These are phyloP conservation scores for Leccinum olivaceopallidum DNA, from an alignment of 768 basidiomycete genomes.

Conservation along the genomic window DNA sequence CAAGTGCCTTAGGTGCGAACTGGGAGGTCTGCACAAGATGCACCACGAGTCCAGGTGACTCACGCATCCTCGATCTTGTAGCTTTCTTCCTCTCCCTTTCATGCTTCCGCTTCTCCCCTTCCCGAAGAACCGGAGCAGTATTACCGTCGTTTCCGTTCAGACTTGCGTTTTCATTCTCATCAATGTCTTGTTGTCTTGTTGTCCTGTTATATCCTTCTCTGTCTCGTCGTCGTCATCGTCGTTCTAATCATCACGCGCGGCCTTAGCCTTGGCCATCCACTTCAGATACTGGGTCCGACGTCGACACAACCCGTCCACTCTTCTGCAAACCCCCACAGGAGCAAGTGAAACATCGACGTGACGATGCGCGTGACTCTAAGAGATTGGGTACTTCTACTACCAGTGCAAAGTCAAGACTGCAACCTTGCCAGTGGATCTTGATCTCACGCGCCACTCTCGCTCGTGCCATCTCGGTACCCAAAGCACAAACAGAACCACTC, in stretches of 20 bases:
- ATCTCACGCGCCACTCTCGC: constrained; percentile 18
- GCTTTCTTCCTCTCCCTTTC: constrained; percentile 29
- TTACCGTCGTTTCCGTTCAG: background rate
- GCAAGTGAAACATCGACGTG: background rate
- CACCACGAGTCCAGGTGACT: background rate
- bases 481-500: no score
- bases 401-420: background rate
- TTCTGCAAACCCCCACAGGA: background rate
- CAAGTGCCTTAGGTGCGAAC: background rate
- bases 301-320: background rate
- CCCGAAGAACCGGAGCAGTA: background rate
- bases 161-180: background rate
- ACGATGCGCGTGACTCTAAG: constrained; percentile 1
- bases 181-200: no score
- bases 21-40: no score
- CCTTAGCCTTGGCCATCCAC: background rate
- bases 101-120: background rate
- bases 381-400: background rate
- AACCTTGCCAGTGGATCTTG: constrained; percentile 15
- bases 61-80: constrained; percentile 38
- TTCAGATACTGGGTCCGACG: no score
- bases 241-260: constrained; percentile 52
- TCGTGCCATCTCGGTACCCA: constrained; percentile 12
- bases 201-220: background rate
- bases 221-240: background rate